Conservation (phyloP, 2,329 filamentous ascomycete species). For the Ceratocystis colombiana region DNA sequence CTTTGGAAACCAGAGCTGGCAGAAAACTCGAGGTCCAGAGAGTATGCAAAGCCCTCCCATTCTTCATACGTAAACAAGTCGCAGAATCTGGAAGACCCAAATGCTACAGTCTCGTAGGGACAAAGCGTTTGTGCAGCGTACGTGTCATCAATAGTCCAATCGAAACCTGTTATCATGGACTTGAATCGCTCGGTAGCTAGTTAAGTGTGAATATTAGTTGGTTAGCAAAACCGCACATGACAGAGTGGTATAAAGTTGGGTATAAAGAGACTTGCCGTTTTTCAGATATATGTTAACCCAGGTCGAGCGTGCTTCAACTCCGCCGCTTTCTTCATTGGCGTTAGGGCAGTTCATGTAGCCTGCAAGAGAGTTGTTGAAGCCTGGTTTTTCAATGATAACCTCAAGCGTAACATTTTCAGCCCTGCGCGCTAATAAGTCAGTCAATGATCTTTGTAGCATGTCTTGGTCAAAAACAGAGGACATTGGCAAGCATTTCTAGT, state of each 20-base stretch:
- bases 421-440: slow-evolving; percentile 33
- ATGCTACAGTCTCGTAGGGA: slow-evolving; percentile 67
- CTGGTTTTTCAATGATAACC: slow-evolving; percentile 53
- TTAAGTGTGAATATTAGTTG: background rate
- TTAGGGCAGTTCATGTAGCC: slow-evolving; percentile 60
- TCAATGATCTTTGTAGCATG: background rate
- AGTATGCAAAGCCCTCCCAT: slow-evolving; percentile 63
- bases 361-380: slow-evolving; percentile 61
- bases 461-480: background rate
- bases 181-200: slow-evolving; percentile 51
- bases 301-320: slow-evolving; percentile 43
- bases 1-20: slow-evolving; percentile 53
- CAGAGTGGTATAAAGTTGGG: background rate
- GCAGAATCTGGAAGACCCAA: slow-evolving; percentile 66
- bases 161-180: slow-evolving; percentile 44
- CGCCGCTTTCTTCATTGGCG: slow-evolving; percentile 41
- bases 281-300: slow-evolving; percentile 57
- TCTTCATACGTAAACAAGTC: slow-evolving; percentile 64
- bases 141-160: slow-evolving; percentile 54
- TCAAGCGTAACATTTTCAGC: slow-evolving; percentile 61
- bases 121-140: slow-evolving; percentile 63
- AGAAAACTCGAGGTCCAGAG: slow-evolving; percentile 55
- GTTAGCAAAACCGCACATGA: background rate
- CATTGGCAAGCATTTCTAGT: background rate
- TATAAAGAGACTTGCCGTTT: slow-evolving; percentile 37